Evolutionary conservation across 331 rosid genomes (phyloP), one percentile per base, ranked within the genome.

Genomic region (Prunus yedoensis): DNA sequence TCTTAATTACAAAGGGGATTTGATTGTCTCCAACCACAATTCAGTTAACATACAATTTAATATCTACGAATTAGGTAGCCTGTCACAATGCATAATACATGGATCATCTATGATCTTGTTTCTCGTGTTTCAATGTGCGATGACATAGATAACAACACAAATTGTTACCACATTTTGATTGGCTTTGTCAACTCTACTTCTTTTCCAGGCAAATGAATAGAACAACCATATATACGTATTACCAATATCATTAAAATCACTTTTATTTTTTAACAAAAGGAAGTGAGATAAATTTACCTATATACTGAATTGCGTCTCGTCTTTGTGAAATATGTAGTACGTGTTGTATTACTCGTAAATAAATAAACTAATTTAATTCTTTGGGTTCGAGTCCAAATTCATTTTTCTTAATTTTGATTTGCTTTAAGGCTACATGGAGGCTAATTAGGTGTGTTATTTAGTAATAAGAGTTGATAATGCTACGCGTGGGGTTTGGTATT

Each of bases 21-120:
- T 75, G 83, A 83, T 82, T 82, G 84, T 70, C 68, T 73, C 79
- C 15, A 87, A 85, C 93, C 60, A 71, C 87, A 85, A 74, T 84
- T 87, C 81, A 74, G 93, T 87, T 89, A 84, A 74, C 49, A 17
- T 18, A n/a, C n/a, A 47, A 28, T 79, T 51, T 10, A 38, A 56
- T 74, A 27, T n/a, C 56, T 5, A 74, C 47, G 35, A 15, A 5
- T 60, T 89, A 83, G 92, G 91, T 86, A 78, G 78, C 81, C 82
- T 4, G 84, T 87, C 91, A 74, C 73, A 59, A 45, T 27, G 68
- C 46, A 62, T 46, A 14, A 32, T n/a, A 0, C 23, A 30, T 10
- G 67, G 67, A 25, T 30, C 21, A 62, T 30, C 67, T 43, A 15
- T 27, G 28, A 15, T 16, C 35, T 32, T 32, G 1, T 32, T 32